phyloP scores from a whole-genome alignment of 495 filamentous ascomycete species.

The Penicillium chermesinum region DNA sequence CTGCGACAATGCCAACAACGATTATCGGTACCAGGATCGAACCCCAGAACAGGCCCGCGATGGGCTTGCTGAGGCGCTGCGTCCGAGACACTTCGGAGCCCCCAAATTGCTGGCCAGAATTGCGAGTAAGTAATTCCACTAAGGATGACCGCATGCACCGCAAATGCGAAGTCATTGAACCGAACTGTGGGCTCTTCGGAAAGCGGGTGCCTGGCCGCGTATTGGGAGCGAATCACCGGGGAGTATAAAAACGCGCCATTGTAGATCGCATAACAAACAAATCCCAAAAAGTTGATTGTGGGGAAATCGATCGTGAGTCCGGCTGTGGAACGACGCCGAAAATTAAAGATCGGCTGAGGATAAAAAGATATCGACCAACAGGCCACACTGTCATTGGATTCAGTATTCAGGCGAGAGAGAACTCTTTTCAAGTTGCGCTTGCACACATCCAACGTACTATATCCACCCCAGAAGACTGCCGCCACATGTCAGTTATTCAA shows the following conservation, averaged over 20 bases:
- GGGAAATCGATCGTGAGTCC: slow-evolving; percentile 87
- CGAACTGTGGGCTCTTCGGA: slow-evolving; percentile 74
- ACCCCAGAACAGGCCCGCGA: slow-evolving; percentile 62
- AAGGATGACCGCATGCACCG: slow-evolving; percentile 67
- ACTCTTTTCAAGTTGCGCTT: not conserved
- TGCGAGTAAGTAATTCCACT: slow-evolving; percentile 65
- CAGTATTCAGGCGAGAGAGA: not conserved
- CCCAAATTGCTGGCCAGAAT: slow-evolving; percentile 68
- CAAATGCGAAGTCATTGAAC: slow-evolving; percentile 87
- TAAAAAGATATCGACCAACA: slow-evolving; percentile 90
- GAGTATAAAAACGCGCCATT: slow-evolving; percentile 72
- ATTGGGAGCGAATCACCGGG: slow-evolving; percentile 69
- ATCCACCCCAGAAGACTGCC: slow-evolving; percentile 39
- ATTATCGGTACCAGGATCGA: slow-evolving; percentile 54
- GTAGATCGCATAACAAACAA: slow-evolving; percentile 71
- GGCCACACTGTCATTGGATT: slow-evolving; percentile 44
- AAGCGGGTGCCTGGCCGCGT: slow-evolving; percentile 71
- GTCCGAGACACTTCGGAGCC: slow-evolving; percentile 55
- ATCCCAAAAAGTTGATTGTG: slow-evolving; percentile 76
- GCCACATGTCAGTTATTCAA: too few relatives aligned
- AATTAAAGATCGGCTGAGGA: slow-evolving; percentile 79
- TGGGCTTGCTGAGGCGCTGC: slow-evolving; percentile 57
- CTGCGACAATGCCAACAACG: slow-evolving; percentile 51
- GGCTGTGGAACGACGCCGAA: slow-evolving; percentile 63
- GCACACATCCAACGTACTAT: slow-evolving; percentile 44